A percentile compares a stretch with the other conserved stretches of the same genome.
Conservation (phyloP, 139 green algal genomes). For the Tetradesmus lagerheimii region DNA sequence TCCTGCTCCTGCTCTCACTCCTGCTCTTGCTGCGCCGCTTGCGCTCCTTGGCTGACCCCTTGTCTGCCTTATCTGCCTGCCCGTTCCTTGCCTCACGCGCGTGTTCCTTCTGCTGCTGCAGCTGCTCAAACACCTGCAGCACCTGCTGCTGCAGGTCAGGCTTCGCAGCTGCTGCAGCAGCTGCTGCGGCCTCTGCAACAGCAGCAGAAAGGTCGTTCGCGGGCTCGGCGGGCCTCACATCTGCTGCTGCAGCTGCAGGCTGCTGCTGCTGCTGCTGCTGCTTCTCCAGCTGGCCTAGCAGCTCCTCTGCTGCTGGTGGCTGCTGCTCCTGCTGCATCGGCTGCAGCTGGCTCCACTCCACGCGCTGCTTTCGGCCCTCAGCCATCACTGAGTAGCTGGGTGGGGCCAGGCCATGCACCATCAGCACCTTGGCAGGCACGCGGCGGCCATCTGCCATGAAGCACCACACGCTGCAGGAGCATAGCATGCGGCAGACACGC, state of each 20-base stretch:
- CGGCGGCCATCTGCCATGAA: slow-evolving; percentile 42
- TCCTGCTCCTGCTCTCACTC: background rate
- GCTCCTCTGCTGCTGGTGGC: background rate
- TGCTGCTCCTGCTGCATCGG: slow-evolving; percentile 27
- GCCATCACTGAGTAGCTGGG: slow-evolving; percentile 44
- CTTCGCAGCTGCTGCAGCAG: background rate
- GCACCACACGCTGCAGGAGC: slow-evolving; percentile 54
- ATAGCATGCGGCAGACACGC: background rate
- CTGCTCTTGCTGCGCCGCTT: background rate
- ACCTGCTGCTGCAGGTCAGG: slow-evolving; percentile 24
- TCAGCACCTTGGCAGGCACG: slow-evolving; percentile 50
- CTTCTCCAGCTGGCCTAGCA: slow-evolving; percentile 14
- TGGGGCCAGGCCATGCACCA: slow-evolving; percentile 12
- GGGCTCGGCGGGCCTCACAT: background rate
- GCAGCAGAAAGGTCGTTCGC: background rate
- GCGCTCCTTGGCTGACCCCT: background rate
- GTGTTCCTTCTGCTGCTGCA: slow-evolving; percentile 8
- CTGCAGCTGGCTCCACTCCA: slow-evolving; percentile 42
- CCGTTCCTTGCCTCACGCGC: background rate
- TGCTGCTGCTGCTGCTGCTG: background rate
- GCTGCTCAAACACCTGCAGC: slow-evolving; percentile 21
- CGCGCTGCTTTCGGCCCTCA: slow-evolving; percentile 41
- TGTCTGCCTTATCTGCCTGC: background rate
- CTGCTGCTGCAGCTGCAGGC: background rate
- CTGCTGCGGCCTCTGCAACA: background rate